These are phyloP conservation scores for Chrysosporium keratinophilum DNA, from an alignment of 2,329 filamentous ascomycete genomes.

Conservation along the genomic window DNA sequence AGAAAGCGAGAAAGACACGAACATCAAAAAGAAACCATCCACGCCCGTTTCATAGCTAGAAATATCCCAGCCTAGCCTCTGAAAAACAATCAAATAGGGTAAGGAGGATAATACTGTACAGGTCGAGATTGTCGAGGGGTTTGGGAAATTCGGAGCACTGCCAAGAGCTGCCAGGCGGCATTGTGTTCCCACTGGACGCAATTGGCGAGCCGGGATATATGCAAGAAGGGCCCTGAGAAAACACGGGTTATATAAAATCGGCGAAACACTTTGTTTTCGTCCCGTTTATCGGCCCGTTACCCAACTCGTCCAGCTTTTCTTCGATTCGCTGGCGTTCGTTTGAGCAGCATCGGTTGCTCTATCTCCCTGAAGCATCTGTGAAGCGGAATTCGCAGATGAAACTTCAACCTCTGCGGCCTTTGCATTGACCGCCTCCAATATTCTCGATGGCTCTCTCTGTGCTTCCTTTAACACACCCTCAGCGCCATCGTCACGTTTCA, in stretches of 20 bases:
- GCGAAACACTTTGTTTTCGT: neutral
- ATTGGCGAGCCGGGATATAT: neutral
- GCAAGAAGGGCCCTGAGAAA: neutral
- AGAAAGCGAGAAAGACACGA: neutral
- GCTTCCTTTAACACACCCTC: constrained; percentile 12
- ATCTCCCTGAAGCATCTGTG: neutral
- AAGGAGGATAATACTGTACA: constrained; percentile 3
- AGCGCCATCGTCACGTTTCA: constrained; percentile 28
- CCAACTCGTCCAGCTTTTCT: constrained; percentile 34
- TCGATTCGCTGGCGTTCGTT: constrained; percentile 20
- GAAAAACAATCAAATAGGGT: neutral
- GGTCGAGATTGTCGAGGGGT: neutral
- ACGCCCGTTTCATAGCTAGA: neutral
- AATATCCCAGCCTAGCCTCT: neutral
- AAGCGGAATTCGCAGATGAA: neutral
- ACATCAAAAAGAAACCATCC: neutral
- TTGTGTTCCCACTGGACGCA: neutral
- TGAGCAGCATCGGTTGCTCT: neutral
- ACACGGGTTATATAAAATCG: neutral
- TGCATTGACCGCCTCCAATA: constrained; percentile 30
- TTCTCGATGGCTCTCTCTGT: constrained; percentile 19
- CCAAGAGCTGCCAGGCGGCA: neutral
- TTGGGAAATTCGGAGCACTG: neutral
- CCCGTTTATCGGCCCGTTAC: constrained; percentile 28
- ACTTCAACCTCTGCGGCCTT: constrained; percentile 23